Percentiles rank a stretch among this genome's conserved stretches.
These are phyloP conservation scores for Citrullus amarus DNA, from an alignment of 306 rosid genomes.

Conservation along the genomic window DNA sequence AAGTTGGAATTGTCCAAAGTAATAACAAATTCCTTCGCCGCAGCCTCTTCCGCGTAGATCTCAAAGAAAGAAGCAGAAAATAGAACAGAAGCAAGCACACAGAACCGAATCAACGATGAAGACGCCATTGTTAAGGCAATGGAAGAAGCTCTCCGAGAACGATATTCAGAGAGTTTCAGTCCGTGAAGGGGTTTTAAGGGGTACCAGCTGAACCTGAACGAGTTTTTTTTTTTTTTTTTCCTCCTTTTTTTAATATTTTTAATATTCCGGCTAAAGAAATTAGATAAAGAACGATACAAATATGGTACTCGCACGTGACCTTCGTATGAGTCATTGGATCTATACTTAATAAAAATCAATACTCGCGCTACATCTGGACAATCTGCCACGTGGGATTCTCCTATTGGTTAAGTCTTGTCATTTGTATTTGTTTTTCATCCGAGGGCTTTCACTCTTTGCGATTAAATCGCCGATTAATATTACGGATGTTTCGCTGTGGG, in stretches of 20 bases:
- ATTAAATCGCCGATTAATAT: not conserved
- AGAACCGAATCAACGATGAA: conserved; percentile 25
- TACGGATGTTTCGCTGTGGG: not conserved
- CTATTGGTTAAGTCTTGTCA: conserved; percentile 2
- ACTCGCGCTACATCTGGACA: not conserved
- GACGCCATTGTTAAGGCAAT: conserved; percentile 32
- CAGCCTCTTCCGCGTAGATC: conserved; percentile 13
- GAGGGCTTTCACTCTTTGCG: not conserved
- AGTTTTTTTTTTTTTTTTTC: not conserved
- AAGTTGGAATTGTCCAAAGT: conserved; percentile 76
- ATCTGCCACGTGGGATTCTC: not conserved
- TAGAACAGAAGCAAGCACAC: conserved; percentile 17
- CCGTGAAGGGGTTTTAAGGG: not conserved
- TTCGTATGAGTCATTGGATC: not conserved
- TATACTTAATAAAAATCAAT: not conserved
- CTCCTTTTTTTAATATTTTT: not conserved
- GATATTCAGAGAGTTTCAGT: not conserved
- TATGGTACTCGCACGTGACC: not conserved
- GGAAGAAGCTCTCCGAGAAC: not conserved
- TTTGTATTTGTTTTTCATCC: not conserved
- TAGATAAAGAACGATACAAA: not conserved
- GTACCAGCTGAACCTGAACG: not conserved
- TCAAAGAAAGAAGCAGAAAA: not conserved
- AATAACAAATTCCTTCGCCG: conserved; percentile 66
- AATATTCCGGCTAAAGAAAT: not conserved